A percentile compares a stretch with the other conserved stretches of the same genome.
These are phyloP conservation scores for Solanum sitiens DNA, from an alignment of 257 asterid species.

Conservation along the genomic window DNA sequence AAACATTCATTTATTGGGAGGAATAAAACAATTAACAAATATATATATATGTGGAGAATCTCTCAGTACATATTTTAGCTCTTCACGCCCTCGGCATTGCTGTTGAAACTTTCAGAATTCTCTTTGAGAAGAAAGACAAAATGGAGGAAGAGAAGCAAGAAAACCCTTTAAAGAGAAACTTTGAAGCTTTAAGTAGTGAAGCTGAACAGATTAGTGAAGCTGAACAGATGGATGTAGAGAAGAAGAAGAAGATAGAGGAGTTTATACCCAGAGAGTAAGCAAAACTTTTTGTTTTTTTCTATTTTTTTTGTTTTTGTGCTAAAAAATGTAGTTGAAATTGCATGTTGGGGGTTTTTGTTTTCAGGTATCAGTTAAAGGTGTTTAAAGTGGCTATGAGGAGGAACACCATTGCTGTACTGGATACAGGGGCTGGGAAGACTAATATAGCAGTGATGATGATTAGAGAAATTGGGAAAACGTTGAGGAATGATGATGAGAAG, in stretches of 20 bases:
- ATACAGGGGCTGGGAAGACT: conserved; percentile 47
- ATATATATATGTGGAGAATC: neutral
- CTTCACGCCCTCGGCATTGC: neutral
- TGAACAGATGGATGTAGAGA: conserved; percentile 17
- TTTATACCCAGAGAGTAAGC: conserved; percentile 41
- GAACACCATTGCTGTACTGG: conserved; percentile 67
- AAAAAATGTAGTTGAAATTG: neutral
- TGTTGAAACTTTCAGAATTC: neutral
- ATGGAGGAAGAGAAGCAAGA: conserved; percentile 1
- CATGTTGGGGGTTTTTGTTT: neutral
- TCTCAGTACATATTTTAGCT: neutral
- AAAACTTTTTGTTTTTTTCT: neutral
- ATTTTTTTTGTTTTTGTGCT: neutral
- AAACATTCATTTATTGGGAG: neutral
- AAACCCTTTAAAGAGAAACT: conserved; percentile 29
- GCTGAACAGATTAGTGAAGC: conserved; percentile 9
- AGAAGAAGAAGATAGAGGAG: neutral
- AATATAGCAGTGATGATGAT: conserved; percentile 60
- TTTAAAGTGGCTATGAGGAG: conserved; percentile 65
- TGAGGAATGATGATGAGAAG: conserved; percentile 33
- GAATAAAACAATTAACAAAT: neutral
- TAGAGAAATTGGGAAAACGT: conserved; percentile 47
- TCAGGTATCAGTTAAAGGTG: conserved; percentile 51
- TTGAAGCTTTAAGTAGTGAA: conserved; percentile 8
- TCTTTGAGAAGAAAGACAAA: neutral